These are phyloP conservation scores for Biancaea sappan DNA, from an alignment of 306 rosid species.

Conservation along the genomic window DNA sequence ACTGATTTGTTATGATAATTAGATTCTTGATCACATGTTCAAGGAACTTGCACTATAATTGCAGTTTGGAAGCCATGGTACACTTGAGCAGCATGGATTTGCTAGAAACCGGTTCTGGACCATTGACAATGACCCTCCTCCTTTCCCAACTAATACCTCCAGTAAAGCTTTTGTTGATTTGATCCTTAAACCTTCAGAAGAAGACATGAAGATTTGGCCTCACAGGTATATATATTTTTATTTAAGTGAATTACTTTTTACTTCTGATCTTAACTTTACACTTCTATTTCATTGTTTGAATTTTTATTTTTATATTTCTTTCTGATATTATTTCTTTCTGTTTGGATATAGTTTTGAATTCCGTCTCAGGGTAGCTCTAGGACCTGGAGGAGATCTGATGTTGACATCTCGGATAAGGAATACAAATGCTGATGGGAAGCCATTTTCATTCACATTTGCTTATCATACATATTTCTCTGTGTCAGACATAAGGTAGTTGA, in stretches of 20 bases:
- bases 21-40: conserved; percentile 5
- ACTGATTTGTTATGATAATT: neutral
- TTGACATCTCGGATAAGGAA: conserved; percentile 92
- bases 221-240: conserved; percentile 53
- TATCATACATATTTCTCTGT: conserved; percentile 94
- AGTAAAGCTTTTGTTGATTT: conserved; percentile 62
- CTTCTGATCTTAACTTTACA: neutral
- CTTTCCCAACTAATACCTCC: conserved; percentile 52
- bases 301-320: conserved; percentile 16
- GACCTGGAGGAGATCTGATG: conserved; percentile 89
- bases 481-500: conserved; percentile 79
- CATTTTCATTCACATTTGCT: conserved; percentile 89
- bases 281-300: neutral
- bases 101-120: conserved; percentile 71
- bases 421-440: conserved; percentile 87
- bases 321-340: conserved; percentile 28
- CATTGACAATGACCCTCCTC: conserved; percentile 58
- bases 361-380: conserved; percentile 86
- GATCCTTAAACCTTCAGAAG: conserved; percentile 73
- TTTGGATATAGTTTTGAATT: conserved; percentile 71
- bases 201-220: conserved; percentile 85
- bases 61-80: conserved; percentile 69
- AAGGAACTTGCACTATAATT: conserved; percentile 35
- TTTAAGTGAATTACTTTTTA: neutral
- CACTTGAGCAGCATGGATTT: conserved; percentile 72